phyloP scores from a whole-genome alignment of 2,329 filamentous ascomycete species.

The Cladosporium sp. region DNA sequence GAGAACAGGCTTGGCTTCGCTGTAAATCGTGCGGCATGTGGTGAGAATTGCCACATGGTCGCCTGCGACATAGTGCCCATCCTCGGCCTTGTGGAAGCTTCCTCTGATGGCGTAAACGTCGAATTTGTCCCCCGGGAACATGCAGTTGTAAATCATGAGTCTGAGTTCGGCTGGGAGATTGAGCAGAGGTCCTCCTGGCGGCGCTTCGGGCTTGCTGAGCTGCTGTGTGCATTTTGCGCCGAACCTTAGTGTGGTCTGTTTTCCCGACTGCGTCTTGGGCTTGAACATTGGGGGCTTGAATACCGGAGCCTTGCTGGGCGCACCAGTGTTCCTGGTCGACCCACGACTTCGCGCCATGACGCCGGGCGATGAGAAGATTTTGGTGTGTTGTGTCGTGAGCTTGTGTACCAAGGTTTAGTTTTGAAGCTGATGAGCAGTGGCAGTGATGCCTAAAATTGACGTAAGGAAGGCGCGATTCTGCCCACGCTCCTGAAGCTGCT shows the following conservation, averaged over 20 bases:
- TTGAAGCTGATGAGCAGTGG: too few species aligned
- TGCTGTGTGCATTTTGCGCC: neutral
- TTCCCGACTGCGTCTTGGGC: too few species aligned
- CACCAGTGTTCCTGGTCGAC: neutral
- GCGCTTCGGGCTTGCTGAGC: neutral
- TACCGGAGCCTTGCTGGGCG: too few species aligned
- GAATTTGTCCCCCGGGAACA: neutral
- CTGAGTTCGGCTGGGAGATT: neutral
- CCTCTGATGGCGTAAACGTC: neutral
- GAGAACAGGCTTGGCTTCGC: neutral
- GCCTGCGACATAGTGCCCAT: neutral
- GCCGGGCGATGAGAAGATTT: neutral
- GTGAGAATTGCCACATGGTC: neutral
- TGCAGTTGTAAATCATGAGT: neutral
- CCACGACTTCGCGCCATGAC: neutral
- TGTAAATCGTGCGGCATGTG: slow-evolving; percentile 1
- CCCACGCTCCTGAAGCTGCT: too few species aligned
- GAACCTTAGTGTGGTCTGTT: neutral
- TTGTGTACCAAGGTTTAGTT: too few species aligned
- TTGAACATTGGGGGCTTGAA: too few species aligned
- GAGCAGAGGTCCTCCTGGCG: neutral
- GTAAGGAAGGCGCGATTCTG: neutral
- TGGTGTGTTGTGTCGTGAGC: neutral
- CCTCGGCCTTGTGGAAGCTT: neutral
- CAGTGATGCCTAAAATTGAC: neutral